Base-by-base conservation (phyloP, 2,329 filamentous ascomycete species). In the Xylaria sp. region DNA sequence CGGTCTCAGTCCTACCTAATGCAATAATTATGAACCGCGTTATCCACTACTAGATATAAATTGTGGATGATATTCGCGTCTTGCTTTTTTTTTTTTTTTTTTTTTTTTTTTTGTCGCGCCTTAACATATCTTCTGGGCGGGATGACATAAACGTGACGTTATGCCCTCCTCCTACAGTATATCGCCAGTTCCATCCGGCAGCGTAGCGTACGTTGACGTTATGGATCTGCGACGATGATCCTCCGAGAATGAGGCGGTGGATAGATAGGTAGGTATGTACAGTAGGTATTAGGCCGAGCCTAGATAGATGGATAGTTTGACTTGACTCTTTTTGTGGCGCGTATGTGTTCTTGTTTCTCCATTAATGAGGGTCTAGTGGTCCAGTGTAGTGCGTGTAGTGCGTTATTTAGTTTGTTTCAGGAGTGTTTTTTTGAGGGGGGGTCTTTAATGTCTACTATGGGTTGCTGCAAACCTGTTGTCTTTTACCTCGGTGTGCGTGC, bases 121-220 rank as follows among this genome's bases (percentile, higher is more conserved):
- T n/a, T 21, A 18, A 16, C 2, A 6, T 23, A 32, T 53, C 44
- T 29, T 16, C 27, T 21, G 48, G 35, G 3, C 25, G 6, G 32
- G 32, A 63, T 63, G 50, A 55, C 60, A 63, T 63, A 63, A 25
- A 54, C 5, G 40, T 54, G 50, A 62, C 60, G 50, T 54, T 23
- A 4, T 3, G 21, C 32, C 32, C 6, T 10, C 2, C 9, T 35
- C 2, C 8, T 18, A n/a, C n/a, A n/a, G n/a, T 25, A 6, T 44
- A 16, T 12, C 16, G 2, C 37, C 4, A 42, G 60, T 35, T 47
- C 60, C 23, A 29, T 23, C 35, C 23, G 10, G 32, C 32, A 35
- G 32, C 32, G 8, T 10, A 35, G 32, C 32, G 8, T 10, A 35
- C 32, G 32, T 35, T 35, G 32, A 35, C 32, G 32, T 35, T 35